Evolutionary conservation across 345 rosid species (phyloP), one percentile per base, ranked within the genome.

Genomic region (Raphanus raphanistrum): DNA sequence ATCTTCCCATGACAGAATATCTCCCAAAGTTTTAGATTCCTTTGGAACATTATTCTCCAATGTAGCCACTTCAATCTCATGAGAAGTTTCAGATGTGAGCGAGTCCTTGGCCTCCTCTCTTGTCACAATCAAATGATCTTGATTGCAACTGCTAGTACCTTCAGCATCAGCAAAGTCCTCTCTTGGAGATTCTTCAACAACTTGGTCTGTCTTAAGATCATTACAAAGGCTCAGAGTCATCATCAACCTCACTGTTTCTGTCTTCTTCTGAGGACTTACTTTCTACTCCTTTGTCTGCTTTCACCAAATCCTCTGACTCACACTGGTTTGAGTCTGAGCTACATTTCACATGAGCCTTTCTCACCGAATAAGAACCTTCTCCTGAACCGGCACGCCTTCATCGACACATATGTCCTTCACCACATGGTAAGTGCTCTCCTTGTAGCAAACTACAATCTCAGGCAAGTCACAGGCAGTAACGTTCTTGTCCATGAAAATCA

Each of bases 321-420:
- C 76, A 17, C n/a, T 75, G 73, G 61, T 68, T 31, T 59, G 73
- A 58, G 62, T 76, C 31, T 16, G 75, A 54, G 80, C 12, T 45
- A 32, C 81, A 82, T 63, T 82, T 81, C 16, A 79, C 84, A n/a
- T 35, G 81, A 41, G 21, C 55, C 76, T 35, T 77, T 82, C 76
- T 79, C 83, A 1, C 80, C 82, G 54, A 87, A 88, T 76, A 85
- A 82, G 66, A 88, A 84, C 82, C 82, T 82, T 88, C 71, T 82
- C 89, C 26, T 84, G 83, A 17, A 82, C 79, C 29, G 88, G 90
- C 15, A 91, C 81, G 63, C 86, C 93, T 72, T 95, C 91, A 29
- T 95, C 96, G 2, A 92, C 52, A 28, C 96, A 91, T 11, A 92
- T 90, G 71, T 91, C 99, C 84, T 92, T 95, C 29, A 90, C 83